These are phyloP conservation scores for Prunus padus DNA, from an alignment of 306 rosid species.

Conservation along the genomic window DNA sequence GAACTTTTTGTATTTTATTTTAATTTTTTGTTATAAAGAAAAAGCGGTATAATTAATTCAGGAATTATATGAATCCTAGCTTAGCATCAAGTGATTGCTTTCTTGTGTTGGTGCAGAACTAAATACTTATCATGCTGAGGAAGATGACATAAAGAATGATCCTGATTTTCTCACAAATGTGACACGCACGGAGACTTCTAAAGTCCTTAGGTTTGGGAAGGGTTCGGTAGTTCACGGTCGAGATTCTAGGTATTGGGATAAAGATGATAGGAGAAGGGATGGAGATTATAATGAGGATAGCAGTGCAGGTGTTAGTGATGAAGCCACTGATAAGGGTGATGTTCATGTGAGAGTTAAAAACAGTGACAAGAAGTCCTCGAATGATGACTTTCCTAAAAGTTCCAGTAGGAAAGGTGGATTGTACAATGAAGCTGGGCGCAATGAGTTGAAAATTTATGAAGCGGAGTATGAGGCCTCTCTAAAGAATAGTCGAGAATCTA, in stretches of 20 bases:
- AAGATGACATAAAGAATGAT: constrained; percentile 58
- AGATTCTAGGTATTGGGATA: constrained; percentile 96
- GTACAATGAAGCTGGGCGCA: constrained; percentile 95
- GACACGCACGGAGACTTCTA: constrained; percentile 60
- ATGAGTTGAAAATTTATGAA: constrained; percentile 83
- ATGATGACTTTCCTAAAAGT: constrained; percentile 34
- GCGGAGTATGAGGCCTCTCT: constrained; percentile 90
- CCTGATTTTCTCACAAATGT: constrained; percentile 82
- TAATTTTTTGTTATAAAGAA: neutral
- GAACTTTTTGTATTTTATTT: neutral
- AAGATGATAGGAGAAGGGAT: constrained; percentile 96
- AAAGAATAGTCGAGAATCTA: constrained; percentile 36
- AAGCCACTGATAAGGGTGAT: constrained; percentile 27
- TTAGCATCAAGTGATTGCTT: constrained; percentile 19
- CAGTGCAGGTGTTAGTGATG: constrained; percentile 31
- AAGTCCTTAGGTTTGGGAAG: constrained; percentile 77
- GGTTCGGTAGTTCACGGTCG: constrained; percentile 70
- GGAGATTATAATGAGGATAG: constrained; percentile 71
- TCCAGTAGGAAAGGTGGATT: constrained; percentile 62
- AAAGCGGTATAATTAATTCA: neutral
- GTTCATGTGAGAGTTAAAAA: constrained; percentile 33
- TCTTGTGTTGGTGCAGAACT: constrained; percentile 49
- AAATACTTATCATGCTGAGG: constrained; percentile 39
- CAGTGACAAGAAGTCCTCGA: constrained; percentile 30
- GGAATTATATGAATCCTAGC: neutral